Evolutionary conservation across 345 rosid species (phyloP), one percentile per base, ranked within the genome.

Genomic region (Eucalyptus erythrocorys): DNA sequence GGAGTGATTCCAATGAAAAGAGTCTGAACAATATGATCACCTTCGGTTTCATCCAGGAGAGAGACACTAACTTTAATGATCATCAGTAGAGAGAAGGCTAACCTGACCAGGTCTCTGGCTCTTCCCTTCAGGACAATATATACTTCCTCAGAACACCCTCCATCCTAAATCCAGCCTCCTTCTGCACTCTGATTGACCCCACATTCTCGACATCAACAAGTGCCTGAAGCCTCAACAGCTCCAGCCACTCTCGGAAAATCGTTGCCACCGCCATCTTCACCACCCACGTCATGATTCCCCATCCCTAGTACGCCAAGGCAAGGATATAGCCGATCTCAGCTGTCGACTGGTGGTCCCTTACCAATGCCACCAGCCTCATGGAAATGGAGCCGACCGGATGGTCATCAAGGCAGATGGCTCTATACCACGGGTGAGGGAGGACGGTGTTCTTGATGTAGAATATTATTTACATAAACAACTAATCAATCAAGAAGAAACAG

Each of bases 121-220:
- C 87, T 91, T 59, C 97, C 99, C 88, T 95, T 95, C 15, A 49
- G 81, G 43, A 85, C 24, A 26, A 61, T 8, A 19, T 8, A 19
- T 91, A 94, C 87, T 93, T 96, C 89, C 97, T 94, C 21, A 94
- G 91, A 45, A 94, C 94, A 57, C 96, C 97, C 90, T 96, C 98
- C 88, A 91, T 94, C 9, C 17, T 59, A 89, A 96, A 95, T 76
- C 97, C 97, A 90, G 93, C 96, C 71, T 97, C 95, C 89, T 95
- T 95, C 86, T 94, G 87, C 88, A 92, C 97, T 91, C 90, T 94
- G 64, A 92, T 96, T 30, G 97, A 97, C 6, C 94, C 96, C 2
- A 89, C 91, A 59, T 97, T 95, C 3, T 92, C 92, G 0, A 95
- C 93, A 53, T 93, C 95, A 2, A 94, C 97, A 14, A 94, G 47